These are phyloP conservation scores for Daphne laureola DNA, from an alignment of 441 rosid species.

Conservation along the genomic window DNA sequence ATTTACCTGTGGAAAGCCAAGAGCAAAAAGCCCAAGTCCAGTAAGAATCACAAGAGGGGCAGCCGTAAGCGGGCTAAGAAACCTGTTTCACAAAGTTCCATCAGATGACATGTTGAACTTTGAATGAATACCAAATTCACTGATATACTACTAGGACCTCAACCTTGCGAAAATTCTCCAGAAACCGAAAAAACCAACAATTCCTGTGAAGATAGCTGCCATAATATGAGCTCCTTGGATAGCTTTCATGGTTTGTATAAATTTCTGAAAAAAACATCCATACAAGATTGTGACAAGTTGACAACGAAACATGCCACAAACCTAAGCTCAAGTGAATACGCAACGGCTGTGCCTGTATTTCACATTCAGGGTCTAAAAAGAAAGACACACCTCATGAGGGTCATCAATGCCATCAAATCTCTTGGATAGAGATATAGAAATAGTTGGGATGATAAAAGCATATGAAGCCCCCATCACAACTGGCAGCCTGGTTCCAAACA, in stretches of 20 bases:
- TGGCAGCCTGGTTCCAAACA: constrained; percentile 69
- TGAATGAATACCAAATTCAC: constrained; percentile 5
- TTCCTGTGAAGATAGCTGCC: constrained; percentile 49
- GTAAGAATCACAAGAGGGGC: constrained; percentile 75
- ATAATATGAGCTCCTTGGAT: constrained; percentile 71
- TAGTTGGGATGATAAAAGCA: constrained; percentile 58
- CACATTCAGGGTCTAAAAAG: background rate
- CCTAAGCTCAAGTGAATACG: background rate
- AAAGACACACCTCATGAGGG: constrained; percentile 45
- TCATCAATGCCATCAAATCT: constrained; percentile 22
- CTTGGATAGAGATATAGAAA: constrained; percentile 50
- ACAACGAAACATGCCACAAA: constrained; percentile 1
- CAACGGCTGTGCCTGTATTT: background rate
- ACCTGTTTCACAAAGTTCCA: constrained; percentile 33
- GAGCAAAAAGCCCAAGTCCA: constrained; percentile 61
- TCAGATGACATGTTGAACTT: background rate
- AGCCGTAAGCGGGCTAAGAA: constrained; percentile 66
- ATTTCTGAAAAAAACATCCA: constrained; percentile 40
- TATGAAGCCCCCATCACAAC: constrained; percentile 76
- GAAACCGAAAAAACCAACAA: constrained; percentile 70
- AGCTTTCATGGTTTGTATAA: constrained; percentile 47
- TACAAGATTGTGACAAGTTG: background rate
- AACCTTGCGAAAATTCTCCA: constrained; percentile 74
- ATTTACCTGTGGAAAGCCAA: constrained; percentile 66
- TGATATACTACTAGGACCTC: background rate